Evolutionary conservation across 768 basidiomycete species (phyloP), one percentile per base, ranked within the genome.

Genomic region (Lactarius quietus): DNA sequence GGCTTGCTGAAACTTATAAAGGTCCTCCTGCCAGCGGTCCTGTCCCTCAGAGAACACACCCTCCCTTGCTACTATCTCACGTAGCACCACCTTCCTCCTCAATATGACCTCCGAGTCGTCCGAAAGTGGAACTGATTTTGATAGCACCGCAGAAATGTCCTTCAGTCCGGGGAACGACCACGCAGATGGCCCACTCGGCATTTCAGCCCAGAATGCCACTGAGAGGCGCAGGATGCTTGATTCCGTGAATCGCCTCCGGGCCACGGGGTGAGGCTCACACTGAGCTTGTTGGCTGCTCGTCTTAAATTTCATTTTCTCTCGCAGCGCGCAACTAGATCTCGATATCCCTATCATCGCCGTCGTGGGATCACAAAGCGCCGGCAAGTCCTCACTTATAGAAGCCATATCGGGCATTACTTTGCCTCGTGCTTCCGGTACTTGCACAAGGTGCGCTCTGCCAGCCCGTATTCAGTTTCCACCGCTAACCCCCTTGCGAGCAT

Each of bases 311-410:
- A 36, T 8, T 53, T 51, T 63, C 18, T 58, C 12, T 29, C 20
- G 14, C 52, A 90, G 89, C 0, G 86, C 87, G 0, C 84, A 90
- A 66, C 77, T 82, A 17, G 87, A 91, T 59, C 83, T 92, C 12
- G 87, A 90, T 69, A 75, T 92, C 0, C 90, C 90, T 0, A 83
- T 85, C 67, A 89, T 92, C 36, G 86, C 84, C 0, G 90, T 90
- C 51, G 82, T 90, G 20, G 89, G 90, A 1, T 82, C 80, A 2
- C 90, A 92, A 68, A 88, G 85, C 52, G 87, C 87, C 0, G 90
- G 90, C 0, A 91, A 91, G 70, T 89, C 88, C 0, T 91, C 89
- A 0, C 78, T 91, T 5, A 90, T 92, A 14, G 89, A 92, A 69
- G 82, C 87, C 0, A 90, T 92, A 53, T 89, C 88, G 0, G 87